Percentiles rank a stretch among this genome's conserved stretches.
Conservation (phyloP, 2,329 filamentous ascomycete species). For the Microdochium nivale region DNA sequence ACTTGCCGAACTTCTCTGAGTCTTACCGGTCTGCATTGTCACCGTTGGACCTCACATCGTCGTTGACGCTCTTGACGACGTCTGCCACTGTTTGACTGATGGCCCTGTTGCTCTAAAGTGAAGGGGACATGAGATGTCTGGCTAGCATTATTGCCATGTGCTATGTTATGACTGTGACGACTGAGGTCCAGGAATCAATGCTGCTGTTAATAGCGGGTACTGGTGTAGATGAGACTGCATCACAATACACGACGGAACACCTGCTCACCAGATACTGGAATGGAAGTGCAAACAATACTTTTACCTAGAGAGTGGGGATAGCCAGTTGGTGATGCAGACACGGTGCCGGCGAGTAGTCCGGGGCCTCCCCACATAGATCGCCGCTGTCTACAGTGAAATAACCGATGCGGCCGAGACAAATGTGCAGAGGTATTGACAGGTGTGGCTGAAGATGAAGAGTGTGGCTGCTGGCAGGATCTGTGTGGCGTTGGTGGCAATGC, state of each 20-base stretch:
- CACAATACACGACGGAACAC: no score
- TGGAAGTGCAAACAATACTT: no score
- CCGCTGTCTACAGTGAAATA: no score
- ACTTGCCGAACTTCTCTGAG: constrained; percentile 45
- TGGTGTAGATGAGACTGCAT: background rate
- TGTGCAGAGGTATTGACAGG: no score
- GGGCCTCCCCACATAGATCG: no score
- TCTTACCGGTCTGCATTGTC: constrained; percentile 39
- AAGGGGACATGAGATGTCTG: constrained; percentile 12
- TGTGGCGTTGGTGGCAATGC: no score
- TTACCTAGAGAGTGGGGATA: no score
- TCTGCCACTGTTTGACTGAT: constrained; percentile 20
- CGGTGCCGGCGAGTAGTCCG: no score
- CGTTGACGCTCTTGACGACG: constrained; percentile 39
- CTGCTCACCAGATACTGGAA: no score
- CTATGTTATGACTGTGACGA: background rate
- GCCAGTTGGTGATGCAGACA: no score
- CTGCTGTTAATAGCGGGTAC: background rate
- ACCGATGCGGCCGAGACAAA: no score
- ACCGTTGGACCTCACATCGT: constrained; percentile 34
- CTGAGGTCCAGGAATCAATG: background rate
- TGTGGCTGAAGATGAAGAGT: background rate
- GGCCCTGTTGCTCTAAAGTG: constrained; percentile 9
- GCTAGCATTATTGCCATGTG: constrained; percentile 8
- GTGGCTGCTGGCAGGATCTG: no score